Base-by-base conservation (phyloP, 2,329 filamentous ascomycete species). In the Teratosphaeria viscida region DNA sequence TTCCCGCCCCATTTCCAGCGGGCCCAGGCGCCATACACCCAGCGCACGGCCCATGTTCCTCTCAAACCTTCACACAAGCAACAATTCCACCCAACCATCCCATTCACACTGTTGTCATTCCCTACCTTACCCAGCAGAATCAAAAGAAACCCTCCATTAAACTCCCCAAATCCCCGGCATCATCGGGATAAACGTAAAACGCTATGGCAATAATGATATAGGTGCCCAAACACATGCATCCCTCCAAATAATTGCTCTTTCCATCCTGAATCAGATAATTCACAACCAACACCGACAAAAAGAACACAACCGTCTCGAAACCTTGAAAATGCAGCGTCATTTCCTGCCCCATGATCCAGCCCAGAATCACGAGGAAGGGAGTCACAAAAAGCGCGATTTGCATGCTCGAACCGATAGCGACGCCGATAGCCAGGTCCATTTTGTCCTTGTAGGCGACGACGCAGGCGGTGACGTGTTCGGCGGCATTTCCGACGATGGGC, bases 191-290 rank as follows among this genome's bases (percentile, higher is more conserved):
- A 56, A 85, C 81, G 69, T 80, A 80, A 69, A 85, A 85, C 5
- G 82, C 82, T 47, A 84, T 72, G 2, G 79, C 82, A 60, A 85
- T 84, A 60, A 85, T 84, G 60, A 79, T 75, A 66, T 85, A 85
- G 62, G 75, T 78, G 66, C 77, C 78, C 49, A 81, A 66, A 63
- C 78, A 80, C 78, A 80, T 80, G 59, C 86, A 85, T 14, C 90
- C 90, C 75, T 95, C 90, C 12, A 95, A 82, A 68, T 94, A 95
- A 71, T 95, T 95, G 71, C 86, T 90, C 71, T 90, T 82, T 11
- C 90, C 90, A 68, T 95, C 90, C 62, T 92, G 78, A 55, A 95
- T 90, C 61, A 95, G 76, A 71, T 94, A 95, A 75, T 92, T 94
- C 74, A 92, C 89, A 63, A 95, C 90, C 64, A 95, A 85, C 7